A percentile compares a stretch with the other conserved stretches of the same genome.
These are phyloP conservation scores for Pachyrhizus erosus DNA, from an alignment of 306 rosid genomes.

Conservation along the genomic window DNA sequence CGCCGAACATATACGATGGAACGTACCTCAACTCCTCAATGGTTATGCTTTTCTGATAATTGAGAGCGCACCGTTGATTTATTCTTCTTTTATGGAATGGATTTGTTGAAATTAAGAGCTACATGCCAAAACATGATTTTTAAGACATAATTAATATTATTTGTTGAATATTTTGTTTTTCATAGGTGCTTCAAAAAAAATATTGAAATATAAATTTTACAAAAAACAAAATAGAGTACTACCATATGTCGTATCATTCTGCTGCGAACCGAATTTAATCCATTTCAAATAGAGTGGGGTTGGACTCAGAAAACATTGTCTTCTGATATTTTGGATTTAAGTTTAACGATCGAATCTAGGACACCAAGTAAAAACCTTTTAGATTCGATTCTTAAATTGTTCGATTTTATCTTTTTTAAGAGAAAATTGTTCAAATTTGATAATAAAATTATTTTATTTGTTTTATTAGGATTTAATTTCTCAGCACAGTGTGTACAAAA, in stretches of 20 bases:
- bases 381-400: too few relatives aligned
- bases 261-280: neutral
- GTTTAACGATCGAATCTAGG: too few relatives aligned
- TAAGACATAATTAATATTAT: neutral
- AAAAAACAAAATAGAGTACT: neutral
- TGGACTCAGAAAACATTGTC: neutral
- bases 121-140: neutral
- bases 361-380: too few relatives aligned
- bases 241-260: neutral
- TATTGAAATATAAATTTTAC: neutral
- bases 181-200: neutral
- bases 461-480: too few relatives aligned
- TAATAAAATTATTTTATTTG: too few relatives aligned
- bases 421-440: too few relatives aligned
- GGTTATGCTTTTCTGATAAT: constrained; percentile 10
- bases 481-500: too few relatives aligned
- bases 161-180: neutral
- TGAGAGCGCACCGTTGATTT: neutral
- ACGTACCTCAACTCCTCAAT: neutral
- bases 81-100: neutral
- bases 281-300: neutral
- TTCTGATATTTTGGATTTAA: too few relatives aligned
- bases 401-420: too few relatives aligned
- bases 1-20: constrained; percentile 44
- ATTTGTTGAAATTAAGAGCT: constrained; percentile 7